phyloP scores from a whole-genome alignment of 2,329 filamentous ascomycete species.

The Lachnellula subtilissima region DNA sequence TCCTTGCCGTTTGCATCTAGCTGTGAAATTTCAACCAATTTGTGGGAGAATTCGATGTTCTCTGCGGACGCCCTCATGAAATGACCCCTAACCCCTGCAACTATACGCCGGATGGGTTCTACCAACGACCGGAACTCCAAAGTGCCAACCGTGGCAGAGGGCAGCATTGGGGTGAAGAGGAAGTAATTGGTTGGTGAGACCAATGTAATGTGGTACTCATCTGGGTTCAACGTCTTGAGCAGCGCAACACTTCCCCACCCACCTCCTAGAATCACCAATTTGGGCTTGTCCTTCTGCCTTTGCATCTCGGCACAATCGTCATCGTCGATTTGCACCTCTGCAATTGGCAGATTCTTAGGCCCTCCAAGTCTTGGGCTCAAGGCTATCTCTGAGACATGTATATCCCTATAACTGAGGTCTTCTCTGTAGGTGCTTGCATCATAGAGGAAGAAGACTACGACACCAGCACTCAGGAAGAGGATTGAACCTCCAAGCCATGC shows the following conservation, averaged over 20 bases:
- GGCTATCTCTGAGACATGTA: conserved; percentile 79
- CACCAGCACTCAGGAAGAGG: conserved; percentile 60
- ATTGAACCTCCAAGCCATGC: conserved; percentile 72
- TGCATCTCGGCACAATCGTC: conserved; percentile 70
- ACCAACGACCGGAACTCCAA: conserved; percentile 86
- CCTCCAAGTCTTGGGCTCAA: conserved; percentile 77
- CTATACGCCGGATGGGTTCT: conserved; percentile 84
- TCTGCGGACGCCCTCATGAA: conserved; percentile 85
- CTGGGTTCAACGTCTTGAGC: conserved; percentile 81
- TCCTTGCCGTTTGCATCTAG: conserved; percentile 65
- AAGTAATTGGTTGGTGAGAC: conserved; percentile 96
- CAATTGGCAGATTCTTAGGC: conserved; percentile 91
- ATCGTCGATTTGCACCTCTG: conserved; percentile 83
- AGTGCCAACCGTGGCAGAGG: conserved; percentile 93
- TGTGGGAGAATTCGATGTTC: conserved; percentile 86
- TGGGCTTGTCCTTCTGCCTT: conserved; percentile 79
- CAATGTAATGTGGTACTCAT: conserved; percentile 93
- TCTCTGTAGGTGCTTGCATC: conserved; percentile 88
- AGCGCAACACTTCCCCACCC: conserved; percentile 94
- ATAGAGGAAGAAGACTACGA: conserved; percentile 87
- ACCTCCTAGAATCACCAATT: conserved; percentile 84
- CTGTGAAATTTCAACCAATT: conserved; percentile 82
- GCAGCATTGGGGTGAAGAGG: conserved; percentile 96
- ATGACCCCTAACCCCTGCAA: conserved; percentile 74
- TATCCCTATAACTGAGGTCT: conserved; percentile 59